Evolutionary conservation across 2,329 filamentous ascomycete genomes (phyloP).

Genomic region (Penicillium italicum): DNA sequence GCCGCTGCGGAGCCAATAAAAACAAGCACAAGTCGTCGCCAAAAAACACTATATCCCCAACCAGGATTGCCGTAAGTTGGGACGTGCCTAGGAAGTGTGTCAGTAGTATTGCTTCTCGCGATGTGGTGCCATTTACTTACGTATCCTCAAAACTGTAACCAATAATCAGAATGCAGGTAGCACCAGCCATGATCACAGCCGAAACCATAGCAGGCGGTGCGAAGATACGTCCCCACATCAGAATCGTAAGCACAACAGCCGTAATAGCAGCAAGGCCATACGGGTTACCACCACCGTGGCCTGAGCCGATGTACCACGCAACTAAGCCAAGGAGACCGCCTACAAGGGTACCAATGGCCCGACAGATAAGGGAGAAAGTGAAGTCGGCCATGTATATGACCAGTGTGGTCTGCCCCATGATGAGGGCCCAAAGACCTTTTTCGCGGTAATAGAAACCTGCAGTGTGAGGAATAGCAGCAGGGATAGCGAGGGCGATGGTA

Average conservation of each 20-base stretch:
- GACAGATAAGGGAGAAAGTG: slow-evolving; percentile 44
- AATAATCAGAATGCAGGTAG: slow-evolving; percentile 46
- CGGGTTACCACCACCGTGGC: slow-evolving; percentile 47
- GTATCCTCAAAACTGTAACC: slow-evolving; percentile 49
- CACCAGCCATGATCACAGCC: slow-evolving; percentile 39
- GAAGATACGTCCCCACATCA: slow-evolving; percentile 39
- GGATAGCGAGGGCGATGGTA: slow-evolving; percentile 45
- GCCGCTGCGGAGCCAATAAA: slow-evolving; percentile 46
- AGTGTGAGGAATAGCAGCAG: slow-evolving; percentile 41
- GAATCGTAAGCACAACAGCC: slow-evolving; percentile 29
- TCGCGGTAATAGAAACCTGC: slow-evolving; percentile 53
- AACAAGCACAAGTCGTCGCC: slow-evolving; percentile 45
- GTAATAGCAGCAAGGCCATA: slow-evolving; percentile 49
- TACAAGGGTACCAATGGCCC: slow-evolving; percentile 45
- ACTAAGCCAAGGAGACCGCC: slow-evolving; percentile 49
- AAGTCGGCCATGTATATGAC: slow-evolving; percentile 53
- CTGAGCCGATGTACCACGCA: slow-evolving; percentile 53
- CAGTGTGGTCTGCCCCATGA: slow-evolving; percentile 50
- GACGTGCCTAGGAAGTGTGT: slow-evolving; percentile 33
- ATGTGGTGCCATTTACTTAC: slow-evolving; percentile 14
- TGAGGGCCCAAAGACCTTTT: slow-evolving; percentile 52
- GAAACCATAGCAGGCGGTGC: slow-evolving; percentile 30
- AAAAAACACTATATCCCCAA: slow-evolving; percentile 49
- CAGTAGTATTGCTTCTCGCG: background rate
- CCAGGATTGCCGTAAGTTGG: slow-evolving; percentile 47